Evolutionary conservation across 192 early-diverging fungal species (phyloP).

Genomic region (Diversispora eburnea): DNA sequence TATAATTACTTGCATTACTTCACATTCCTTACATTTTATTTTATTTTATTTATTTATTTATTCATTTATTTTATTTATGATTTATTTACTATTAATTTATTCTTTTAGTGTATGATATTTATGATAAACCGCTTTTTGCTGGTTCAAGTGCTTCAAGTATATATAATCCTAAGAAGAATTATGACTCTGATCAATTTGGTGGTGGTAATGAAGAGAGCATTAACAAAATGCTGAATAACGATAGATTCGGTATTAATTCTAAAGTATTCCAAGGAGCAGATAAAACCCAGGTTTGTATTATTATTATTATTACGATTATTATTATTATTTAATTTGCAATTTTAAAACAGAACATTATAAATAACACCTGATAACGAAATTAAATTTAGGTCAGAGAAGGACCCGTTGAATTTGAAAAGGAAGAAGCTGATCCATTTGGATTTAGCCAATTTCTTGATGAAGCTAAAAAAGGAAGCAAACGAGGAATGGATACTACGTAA

Average conservation of each 20-base stretch:
- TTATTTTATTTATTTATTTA: background rate
- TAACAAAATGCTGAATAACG: conserved; percentile 63
- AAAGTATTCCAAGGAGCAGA: conserved; percentile 71
- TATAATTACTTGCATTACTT: background rate
- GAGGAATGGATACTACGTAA: conserved; percentile 33
- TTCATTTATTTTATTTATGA: conserved; percentile 1
- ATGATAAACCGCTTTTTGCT: conserved; percentile 94
- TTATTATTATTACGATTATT: background rate
- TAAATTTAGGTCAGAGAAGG: conserved; percentile 48
- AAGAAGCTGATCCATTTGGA: conserved; percentile 84
- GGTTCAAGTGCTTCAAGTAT: conserved; percentile 61
- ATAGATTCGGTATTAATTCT: conserved; percentile 58
- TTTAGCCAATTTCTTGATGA: conserved; percentile 79
- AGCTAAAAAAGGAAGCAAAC: conserved; percentile 59
- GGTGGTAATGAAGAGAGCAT: conserved; percentile 68
- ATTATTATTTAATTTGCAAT: background rate
- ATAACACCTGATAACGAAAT: background rate
- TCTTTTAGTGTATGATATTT: conserved; percentile 71
- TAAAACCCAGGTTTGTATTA: conserved; percentile 36
- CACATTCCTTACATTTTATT: background rate
- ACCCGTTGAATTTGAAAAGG: conserved; percentile 94
- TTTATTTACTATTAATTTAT: too few species aligned
- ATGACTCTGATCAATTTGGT: conserved; percentile 50
- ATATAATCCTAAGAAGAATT: conserved; percentile 72
- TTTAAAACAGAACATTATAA: background rate